Percentiles rank a stretch among this genome's conserved stretches.
These are phyloP conservation scores for Pterula multifida DNA, from an alignment of 1,284 basidiomycete species.

Conservation along the genomic window DNA sequence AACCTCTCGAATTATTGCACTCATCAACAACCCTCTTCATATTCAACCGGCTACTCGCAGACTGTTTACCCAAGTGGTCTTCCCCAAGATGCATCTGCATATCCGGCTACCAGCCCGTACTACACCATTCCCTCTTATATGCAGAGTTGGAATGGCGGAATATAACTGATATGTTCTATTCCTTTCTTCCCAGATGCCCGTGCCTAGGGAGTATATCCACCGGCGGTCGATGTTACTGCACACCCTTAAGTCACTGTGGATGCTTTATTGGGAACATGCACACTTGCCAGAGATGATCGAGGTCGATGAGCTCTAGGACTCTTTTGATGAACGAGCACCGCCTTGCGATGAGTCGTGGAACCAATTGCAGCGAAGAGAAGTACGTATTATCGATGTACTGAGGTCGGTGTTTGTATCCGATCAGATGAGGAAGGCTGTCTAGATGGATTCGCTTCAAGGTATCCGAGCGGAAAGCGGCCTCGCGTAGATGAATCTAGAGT, in stretches of 20 bases:
- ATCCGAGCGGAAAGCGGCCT: no score
- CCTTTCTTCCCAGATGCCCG: background rate
- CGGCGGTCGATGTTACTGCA: background rate
- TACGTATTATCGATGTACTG: no score
- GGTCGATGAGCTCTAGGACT: no score
- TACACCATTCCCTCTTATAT: background rate
- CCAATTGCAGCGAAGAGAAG: no score
- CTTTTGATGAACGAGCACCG: no score
- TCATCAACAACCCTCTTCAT: background rate
- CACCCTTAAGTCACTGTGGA: background rate
- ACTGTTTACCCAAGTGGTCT: background rate
- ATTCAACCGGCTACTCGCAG: background rate
- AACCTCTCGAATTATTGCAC: background rate
- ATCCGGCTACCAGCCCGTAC: background rate
- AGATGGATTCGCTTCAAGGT: no score
- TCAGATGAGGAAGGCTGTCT: no score
- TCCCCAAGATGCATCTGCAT: background rate
- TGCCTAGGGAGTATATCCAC: background rate
- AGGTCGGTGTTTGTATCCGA: no score
- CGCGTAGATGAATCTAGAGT: no score
- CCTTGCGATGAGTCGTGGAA: no score
- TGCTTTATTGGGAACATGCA: background rate
- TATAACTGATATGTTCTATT: background rate
- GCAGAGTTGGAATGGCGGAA: background rate
- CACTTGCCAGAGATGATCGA: background rate